phyloP scores from a whole-genome alignment of 441 rosid species.

The Gossypium trilobum region DNA sequence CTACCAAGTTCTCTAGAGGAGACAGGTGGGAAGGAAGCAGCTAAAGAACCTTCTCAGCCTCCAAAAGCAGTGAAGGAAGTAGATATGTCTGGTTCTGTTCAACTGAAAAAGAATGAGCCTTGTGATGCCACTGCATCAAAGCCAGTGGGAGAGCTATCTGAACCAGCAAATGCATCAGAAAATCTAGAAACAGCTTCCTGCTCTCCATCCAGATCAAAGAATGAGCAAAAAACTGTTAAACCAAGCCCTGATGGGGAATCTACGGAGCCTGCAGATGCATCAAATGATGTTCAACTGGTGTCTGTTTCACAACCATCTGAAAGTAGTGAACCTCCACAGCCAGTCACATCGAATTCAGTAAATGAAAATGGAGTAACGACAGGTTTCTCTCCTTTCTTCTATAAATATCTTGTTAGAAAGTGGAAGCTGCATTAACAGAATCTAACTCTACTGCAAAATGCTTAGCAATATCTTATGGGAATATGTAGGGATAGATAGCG shows the following conservation, averaged over 20 bases:
- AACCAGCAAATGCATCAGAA: slow-evolving; percentile 4
- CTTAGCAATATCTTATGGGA: not conserved
- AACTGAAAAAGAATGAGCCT: slow-evolving; percentile 33
- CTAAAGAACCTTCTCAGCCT: slow-evolving; percentile 24
- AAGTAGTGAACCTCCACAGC: slow-evolving; percentile 30
- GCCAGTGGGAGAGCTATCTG: slow-evolving; percentile 27
- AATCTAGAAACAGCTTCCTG: slow-evolving; percentile 9
- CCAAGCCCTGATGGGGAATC: slow-evolving; percentile 18
- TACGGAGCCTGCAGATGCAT: slow-evolving; percentile 27
- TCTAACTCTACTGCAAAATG: not conserved
- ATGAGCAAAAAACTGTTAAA: slow-evolving; percentile 11
- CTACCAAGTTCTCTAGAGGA: slow-evolving; percentile 25
- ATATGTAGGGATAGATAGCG: not conserved
- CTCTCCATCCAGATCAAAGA: slow-evolving; percentile 24
- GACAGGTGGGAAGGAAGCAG: slow-evolving; percentile 28
- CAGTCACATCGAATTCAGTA: slow-evolving; percentile 22
- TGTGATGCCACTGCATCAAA: slow-evolving; percentile 26
- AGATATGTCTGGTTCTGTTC: slow-evolving; percentile 23
- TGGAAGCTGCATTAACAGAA: not conserved
- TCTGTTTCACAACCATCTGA: slow-evolving; percentile 30
- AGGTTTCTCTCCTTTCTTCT: slow-evolving; percentile 30
- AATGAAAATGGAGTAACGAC: slow-evolving; percentile 40
- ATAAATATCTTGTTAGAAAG: slow-evolving; percentile 1
- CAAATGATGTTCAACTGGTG: slow-evolving; percentile 41
- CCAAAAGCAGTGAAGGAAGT: slow-evolving; percentile 29